Evolutionary conservation across 2,329 filamentous ascomycete species (phyloP).

Genomic region (Fusarium euwallaceae): DNA sequence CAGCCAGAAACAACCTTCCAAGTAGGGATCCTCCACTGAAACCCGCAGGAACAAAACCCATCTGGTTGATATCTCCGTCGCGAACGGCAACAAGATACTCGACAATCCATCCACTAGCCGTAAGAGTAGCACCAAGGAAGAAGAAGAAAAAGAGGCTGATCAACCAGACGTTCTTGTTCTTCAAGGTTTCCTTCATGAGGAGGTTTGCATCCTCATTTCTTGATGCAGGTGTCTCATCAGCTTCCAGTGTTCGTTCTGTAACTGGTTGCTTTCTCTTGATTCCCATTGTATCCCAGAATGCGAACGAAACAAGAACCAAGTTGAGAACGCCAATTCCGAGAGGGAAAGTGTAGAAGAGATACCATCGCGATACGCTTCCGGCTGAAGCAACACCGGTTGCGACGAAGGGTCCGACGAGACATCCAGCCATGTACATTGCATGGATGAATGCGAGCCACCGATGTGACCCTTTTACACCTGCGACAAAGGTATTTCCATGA

Average conservation of each 20-base stretch:
- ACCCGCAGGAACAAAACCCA: conserved; percentile 73
- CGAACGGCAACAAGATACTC: conserved; percentile 74
- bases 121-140: conserved; percentile 68
- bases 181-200: conserved; percentile 61
- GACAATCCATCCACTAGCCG: conserved; percentile 73
- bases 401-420: conserved; percentile 68
- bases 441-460: conserved; percentile 75
- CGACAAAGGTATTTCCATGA: conserved; percentile 73
- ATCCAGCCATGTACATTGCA: conserved; percentile 71
- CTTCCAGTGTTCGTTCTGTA: conserved; percentile 7
- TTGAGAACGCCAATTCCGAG: conserved; percentile 67
- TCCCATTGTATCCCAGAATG: conserved; percentile 63
- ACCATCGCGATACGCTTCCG: conserved; percentile 58
- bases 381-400: conserved; percentile 63
- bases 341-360: conserved; percentile 68
- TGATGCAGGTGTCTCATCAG: conserved; percentile 14
- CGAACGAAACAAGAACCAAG: conserved; percentile 58
- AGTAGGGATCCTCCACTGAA: conserved; percentile 70
- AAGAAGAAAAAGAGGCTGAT: conserved; percentile 75
- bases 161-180: conserved; percentile 65
- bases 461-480: conserved; percentile 64
- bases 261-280: conserved; percentile 40
- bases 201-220: conserved; percentile 52
- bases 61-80: conserved; percentile 65
- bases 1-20: conserved; percentile 68